Evolutionary conservation across 768 basidiomycete species (phyloP), one percentile per base, ranked within the genome.

Genomic region (Lactarius deliciosus): DNA sequence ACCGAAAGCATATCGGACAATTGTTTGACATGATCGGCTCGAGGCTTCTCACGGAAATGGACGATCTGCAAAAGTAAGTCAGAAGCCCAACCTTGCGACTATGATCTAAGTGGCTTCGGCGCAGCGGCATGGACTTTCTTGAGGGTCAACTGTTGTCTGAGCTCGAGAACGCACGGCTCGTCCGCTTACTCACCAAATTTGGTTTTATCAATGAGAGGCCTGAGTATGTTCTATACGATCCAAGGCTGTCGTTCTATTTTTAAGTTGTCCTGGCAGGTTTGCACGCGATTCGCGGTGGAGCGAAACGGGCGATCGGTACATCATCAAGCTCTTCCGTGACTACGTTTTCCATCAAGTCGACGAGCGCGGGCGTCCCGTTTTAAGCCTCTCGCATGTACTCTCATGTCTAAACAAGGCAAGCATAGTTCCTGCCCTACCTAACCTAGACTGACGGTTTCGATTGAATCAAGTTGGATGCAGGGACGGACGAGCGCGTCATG

Each of bases 181-280:
- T 98, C 36, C 83, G 97, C 57, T 77, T 98, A 59, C 79, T 98
- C 67, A 88, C 88, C 76, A 99, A 98, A 78, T 89, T 99, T 72
- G 94, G 94, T 0, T 98, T 99, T 77, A 98, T 99, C 79, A 98
- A 98, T 75, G 97, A 99, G 74, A 84, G 97, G n/a, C 96, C 97
- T 3, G 97, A 98, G 94, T 98, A 74, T 63, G 92, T 83, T 7
- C 20, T 41, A 8, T 54, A 63, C 28, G 47, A 10, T n/a, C 30
- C 32, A 18, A 22, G 20, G 16, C 10, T 50, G 22, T 45, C 63
- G 40, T 54, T 53, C 20, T 18, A 38, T 41, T 41, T 34, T 25
- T 30, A 55, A 38, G 36, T 36, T 34, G 18, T 28, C 54, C 11
- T 30, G 36, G n/a, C 64, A 96, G 94, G 72, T 97, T 97, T 72